Base-by-base conservation (phyloP, 768 basidiomycete genomes). In the Tylopilus cervinicoccineus region DNA sequence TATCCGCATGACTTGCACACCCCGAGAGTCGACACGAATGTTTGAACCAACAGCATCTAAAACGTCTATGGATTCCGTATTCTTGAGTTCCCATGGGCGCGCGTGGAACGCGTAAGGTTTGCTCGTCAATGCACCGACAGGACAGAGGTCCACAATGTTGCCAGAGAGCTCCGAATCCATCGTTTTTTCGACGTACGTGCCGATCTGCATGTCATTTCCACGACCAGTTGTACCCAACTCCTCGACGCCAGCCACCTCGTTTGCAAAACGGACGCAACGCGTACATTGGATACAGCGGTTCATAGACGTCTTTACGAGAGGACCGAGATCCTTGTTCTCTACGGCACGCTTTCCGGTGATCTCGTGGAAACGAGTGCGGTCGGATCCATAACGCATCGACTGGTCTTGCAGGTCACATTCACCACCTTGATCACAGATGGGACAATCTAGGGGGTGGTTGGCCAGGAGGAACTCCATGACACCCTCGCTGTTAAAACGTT, bases 231-330 rank as follows among this genome's bases (percentile, higher is more conserved):
- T 93, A 37, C 96, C 96, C 20, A 99, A 75, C 60, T 98, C 95
- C 71, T 98, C 93, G 8, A 97, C 93, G 46, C 96, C 96, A 2
- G 96, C 96, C 38, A 98, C 95, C 66, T 99, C 96, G 71, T 98
- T 99, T 24, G 96, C 95, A 64, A 99, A 99, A 43, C 96, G 89
- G 23, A 98, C 90, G 70, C 96, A 99, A 50, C 96, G 92, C 5
- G 96, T 99, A 73, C 96, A 99, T 69, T 99, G 96, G 59, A 99
- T 98, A 72, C 96, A 98, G 32, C 96, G 84, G 71, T 91, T 96
- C 95, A 97, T 97, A 50, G 86, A 90, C 2, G 95, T 97, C 77
- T 98, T 98, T 66, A 99, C 93, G 38, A 99, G 80, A 7, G 96
- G 96, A 1, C 96, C 96, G 23, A 99, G 79, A 65, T 98, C 88